Percentiles rank a stretch among this genome's conserved stretches.
These are phyloP conservation scores for Endoconidiophora polonica DNA, from an alignment of 2,329 filamentous ascomycete genomes.

Conservation along the genomic window DNA sequence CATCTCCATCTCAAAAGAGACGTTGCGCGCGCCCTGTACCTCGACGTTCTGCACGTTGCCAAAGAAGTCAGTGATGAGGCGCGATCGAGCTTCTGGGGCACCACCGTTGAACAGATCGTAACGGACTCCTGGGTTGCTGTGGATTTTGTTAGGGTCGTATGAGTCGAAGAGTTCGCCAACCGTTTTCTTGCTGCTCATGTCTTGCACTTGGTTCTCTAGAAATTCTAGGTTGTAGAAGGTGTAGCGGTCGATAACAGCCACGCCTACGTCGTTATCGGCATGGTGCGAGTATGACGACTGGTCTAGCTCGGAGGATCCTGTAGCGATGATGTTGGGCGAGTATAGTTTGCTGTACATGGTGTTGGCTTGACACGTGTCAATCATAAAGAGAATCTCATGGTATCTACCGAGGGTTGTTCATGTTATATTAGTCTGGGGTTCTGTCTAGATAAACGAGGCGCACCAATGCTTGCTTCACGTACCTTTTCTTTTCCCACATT, in stretches of 20 bases:
- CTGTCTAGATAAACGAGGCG: neutral
- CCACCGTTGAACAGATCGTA: conserved; percentile 92
- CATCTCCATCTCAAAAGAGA: conserved; percentile 54
- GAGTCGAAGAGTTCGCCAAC: conserved; percentile 90
- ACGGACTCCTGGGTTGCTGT: conserved; percentile 76
- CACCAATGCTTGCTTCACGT: conserved; percentile 13
- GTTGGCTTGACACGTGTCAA: conserved; percentile 97
- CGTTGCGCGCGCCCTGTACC: conserved; percentile 48
- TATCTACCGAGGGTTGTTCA: conserved; percentile 37
- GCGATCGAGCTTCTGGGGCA: conserved; percentile 56
- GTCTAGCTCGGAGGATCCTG: conserved; percentile 88
- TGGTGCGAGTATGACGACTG: conserved; percentile 96
- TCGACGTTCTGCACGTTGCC: conserved; percentile 97
- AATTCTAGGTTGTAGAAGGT: conserved; percentile 98
- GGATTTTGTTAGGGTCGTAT: conserved; percentile 88
- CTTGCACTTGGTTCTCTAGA: conserved; percentile 75
- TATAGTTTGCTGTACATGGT: conserved; percentile 99
- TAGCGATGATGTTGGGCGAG: conserved; percentile 94
- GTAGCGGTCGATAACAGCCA: conserved; percentile 95
- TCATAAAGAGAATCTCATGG: conserved; percentile 98
- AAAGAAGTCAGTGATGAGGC: conserved; percentile 90
- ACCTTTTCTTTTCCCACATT: conserved; percentile 99
- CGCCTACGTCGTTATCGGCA: conserved; percentile 92
- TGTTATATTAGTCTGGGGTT: neutral
- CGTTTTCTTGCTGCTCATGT: conserved; percentile 73